phyloP scores from a whole-genome alignment of 1,284 basidiomycete genomes.

The Chiua sp. region DNA sequence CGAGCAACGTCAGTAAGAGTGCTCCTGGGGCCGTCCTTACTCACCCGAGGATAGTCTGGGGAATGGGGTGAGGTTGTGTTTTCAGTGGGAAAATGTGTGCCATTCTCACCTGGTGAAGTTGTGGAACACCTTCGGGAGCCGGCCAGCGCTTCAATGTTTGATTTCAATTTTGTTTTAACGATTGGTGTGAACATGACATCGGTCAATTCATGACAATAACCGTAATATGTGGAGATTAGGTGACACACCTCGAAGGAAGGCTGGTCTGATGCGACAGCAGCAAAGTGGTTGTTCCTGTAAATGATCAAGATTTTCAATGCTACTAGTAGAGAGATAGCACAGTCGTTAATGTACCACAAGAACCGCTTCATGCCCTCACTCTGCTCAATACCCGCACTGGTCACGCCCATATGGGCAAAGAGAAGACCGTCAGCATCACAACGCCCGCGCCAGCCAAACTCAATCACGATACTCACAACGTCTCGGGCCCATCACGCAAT shows the following conservation, averaged over 20 bases:
- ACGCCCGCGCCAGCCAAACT: not conserved
- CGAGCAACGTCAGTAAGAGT: not conserved
- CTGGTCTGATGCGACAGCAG: slow-evolving; percentile 69
- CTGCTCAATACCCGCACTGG: slow-evolving; percentile 66
- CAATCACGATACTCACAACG: slow-evolving; percentile 47
- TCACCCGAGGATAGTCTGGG: slow-evolving; percentile 65
- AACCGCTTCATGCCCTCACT: slow-evolving; percentile 75
- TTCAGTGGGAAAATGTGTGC: not conserved
- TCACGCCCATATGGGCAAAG: not conserved
- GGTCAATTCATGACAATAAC: too few relatives aligned
- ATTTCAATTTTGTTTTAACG: slow-evolving; percentile 29
- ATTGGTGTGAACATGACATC: not conserved
- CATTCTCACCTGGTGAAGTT: slow-evolving; percentile 60
- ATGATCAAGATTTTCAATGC: not conserved
- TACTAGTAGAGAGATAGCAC: too few relatives aligned
- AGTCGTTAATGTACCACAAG: slow-evolving; percentile 53
- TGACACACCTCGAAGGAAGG: slow-evolving; percentile 69
- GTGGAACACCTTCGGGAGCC: slow-evolving; percentile 44
- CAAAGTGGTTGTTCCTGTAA: slow-evolving; percentile 77
- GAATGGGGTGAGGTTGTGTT: not conserved
- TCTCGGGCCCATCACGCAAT: slow-evolving; percentile 41
- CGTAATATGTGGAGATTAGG: not conserved
- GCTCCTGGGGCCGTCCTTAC: slow-evolving; percentile 20
- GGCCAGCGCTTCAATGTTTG: slow-evolving; percentile 54
- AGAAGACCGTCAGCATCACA: not conserved